Conservation (phyloP, 2,329 filamentous ascomycete genomes). For the Talaromyces sp. region DNA sequence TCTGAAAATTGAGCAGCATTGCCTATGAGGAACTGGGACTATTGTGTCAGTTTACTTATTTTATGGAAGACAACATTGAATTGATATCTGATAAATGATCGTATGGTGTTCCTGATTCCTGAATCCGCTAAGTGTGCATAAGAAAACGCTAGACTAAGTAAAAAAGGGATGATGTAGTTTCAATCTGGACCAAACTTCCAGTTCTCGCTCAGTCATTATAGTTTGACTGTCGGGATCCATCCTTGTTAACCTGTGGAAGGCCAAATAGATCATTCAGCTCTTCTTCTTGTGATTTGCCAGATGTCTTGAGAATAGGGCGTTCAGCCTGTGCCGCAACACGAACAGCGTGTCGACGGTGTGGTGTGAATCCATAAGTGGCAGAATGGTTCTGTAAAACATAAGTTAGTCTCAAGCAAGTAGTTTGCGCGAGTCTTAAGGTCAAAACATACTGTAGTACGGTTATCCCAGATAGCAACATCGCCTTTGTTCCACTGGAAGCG, state of each 20-base stretch:
- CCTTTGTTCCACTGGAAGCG: conserved; percentile 66
- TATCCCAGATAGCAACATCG: conserved; percentile 72
- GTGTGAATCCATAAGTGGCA: conserved; percentile 60
- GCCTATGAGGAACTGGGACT: too few species aligned
- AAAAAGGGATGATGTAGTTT: background rate
- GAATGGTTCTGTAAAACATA: conserved; percentile 50
- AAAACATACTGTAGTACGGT: conserved; percentile 57
- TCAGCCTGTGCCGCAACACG: conserved; percentile 53
- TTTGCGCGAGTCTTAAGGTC: background rate
- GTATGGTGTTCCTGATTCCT: too few species aligned
- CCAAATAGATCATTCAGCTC: conserved; percentile 53
- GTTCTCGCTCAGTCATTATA: conserved; percentile 54
- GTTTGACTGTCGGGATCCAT: conserved; percentile 58
- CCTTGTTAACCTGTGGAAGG: conserved; percentile 57
- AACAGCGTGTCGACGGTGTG: conserved; percentile 59
- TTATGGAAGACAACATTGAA: too few species aligned
- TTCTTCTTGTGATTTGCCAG: conserved; percentile 58
- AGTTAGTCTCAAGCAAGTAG: conserved; percentile 2
- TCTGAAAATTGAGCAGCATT: too few species aligned
- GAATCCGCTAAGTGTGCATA: background rate
- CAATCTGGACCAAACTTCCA: background rate
- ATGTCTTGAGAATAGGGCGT: conserved; percentile 47
- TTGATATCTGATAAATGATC: too few species aligned
- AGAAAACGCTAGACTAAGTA: conserved; percentile 4
- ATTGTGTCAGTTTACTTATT: too few species aligned